Base-by-base conservation (phyloP, 2,329 filamentous ascomycete genomes). In the Chaetoscypha palmicola region DNA sequence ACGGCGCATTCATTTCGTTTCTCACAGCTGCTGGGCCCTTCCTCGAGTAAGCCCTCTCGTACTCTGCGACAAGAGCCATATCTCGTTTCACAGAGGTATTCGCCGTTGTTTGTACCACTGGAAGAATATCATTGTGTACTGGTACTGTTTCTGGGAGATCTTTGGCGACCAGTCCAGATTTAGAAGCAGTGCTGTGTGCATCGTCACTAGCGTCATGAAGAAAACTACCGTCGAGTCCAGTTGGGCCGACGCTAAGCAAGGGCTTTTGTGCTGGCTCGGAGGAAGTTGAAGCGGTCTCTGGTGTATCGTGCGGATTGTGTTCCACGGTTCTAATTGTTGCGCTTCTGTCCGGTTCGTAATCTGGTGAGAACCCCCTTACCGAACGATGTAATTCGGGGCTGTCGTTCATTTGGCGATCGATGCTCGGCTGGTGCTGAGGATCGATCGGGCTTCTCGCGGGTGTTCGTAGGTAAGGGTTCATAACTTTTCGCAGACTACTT, bases 401-500 rank as follows among this genome's bases (percentile, higher is more conserved):
- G 12, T 57, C 47, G 31, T 54, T 53, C 39, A 54, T 45, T 33
- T 57, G 47, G 19, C 49, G 47, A 41, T 57, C 53, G 8, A 52
- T 43, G 14, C 41, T 52, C 22, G 31, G 43, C 22, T 47, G 47
- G 21, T 48, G 33, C 28, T 53, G 43, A 17, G 48, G 37, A 31
- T 55, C 54, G n/a, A 47, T 45, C 2, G 55, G 52, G 41, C 37
- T 52, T 45, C 49, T 52, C 14, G 38, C 53, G 14, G 55, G 51
- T 10, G 53, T 56, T 22, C 50, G 52, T 16, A 95, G 67, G 62
- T 88, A 96, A 5, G 86, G 88, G 64, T 83, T 85, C 88, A 95
- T 94, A 41, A 86, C 85, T 65, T 86, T 78, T 47, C 86, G 79
- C 54, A 95, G 69, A 64, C 88, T 95, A 62, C 85, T 92, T 28